phyloP scores from a whole-genome alignment of 192 early-diverging fungal species.

The Dissophora globulifera region DNA sequence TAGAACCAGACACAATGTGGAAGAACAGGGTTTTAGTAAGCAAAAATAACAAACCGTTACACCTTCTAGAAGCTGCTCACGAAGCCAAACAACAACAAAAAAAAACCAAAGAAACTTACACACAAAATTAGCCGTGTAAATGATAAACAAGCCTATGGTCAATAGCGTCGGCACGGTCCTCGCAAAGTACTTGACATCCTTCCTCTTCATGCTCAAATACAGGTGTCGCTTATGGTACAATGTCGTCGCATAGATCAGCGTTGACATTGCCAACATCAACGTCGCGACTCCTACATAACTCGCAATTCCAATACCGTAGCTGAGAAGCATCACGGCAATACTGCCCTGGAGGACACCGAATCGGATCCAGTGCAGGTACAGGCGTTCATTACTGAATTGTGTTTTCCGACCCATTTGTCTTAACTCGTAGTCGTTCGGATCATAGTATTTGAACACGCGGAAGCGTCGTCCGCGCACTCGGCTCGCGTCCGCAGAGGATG shows the following conservation, averaged over 20 bases:
- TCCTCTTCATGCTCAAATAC: constrained; percentile 15
- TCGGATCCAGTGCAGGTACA: constrained; percentile 45
- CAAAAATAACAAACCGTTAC: too few species aligned
- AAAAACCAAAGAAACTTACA: constrained; percentile 15
- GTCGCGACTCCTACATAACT: constrained; percentile 13
- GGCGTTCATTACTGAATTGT: constrained; percentile 36
- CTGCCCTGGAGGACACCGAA: constrained; percentile 27
- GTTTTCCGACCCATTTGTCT: constrained; percentile 5
- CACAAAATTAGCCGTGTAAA: constrained; percentile 23
- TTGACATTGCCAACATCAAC: constrained; percentile 19
- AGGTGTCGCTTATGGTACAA: constrained; percentile 45
- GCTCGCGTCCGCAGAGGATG: too few species aligned
- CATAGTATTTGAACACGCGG: background rate
- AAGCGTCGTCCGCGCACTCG: too few species aligned
- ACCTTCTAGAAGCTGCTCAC: too few species aligned
- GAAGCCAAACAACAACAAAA: background rate
- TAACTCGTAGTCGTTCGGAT: constrained; percentile 14
- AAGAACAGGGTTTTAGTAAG: too few species aligned
- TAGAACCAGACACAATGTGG: background rate
- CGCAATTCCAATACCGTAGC: constrained; percentile 16
- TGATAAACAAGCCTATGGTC: background rate
- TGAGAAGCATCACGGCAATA: constrained; percentile 28
- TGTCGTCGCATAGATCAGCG: constrained; percentile 32
- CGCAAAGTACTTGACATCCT: constrained; percentile 36
- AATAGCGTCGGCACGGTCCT: constrained; percentile 26